These are phyloP conservation scores for Cladorrhinum sp. DNA, from an alignment of 2,329 filamentous ascomycete genomes.

Conservation along the genomic window DNA sequence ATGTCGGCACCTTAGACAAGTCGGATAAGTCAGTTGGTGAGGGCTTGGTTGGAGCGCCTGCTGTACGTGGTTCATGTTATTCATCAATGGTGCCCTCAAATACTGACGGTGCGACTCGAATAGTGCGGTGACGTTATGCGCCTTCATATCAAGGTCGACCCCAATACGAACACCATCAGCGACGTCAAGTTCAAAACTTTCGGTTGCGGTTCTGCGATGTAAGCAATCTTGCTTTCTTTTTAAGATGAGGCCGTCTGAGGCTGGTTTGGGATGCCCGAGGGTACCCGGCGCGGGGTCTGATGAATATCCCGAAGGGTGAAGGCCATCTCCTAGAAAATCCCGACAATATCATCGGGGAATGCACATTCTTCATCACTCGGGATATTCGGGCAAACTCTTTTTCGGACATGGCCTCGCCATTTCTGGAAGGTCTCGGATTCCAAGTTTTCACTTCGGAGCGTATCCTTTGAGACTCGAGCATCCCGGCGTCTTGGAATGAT, in stretches of 20 bases:
- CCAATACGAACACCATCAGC: conserved; percentile 79
- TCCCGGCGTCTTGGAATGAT: not conserved
- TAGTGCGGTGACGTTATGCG: conserved; percentile 81
- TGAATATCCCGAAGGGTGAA: too few relatives aligned
- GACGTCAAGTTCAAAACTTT: conserved; percentile 99
- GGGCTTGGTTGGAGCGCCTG: conserved; percentile 86
- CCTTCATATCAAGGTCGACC: conserved; percentile 88
- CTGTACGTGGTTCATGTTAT: conserved; percentile 54
- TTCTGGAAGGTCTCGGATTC: not conserved
- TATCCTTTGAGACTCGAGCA: not conserved
- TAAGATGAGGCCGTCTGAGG: not conserved
- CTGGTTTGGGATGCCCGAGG: not conserved
- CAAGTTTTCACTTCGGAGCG: not conserved
- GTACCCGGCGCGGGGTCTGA: not conserved
- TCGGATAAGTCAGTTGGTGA: conserved; percentile 80
- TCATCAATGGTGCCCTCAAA: not conserved
- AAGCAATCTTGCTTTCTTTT: conserved; percentile 9
- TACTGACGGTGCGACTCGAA: not conserved
- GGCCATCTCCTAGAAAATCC: too few relatives aligned
- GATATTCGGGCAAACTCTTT: too few relatives aligned
- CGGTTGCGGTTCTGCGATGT: conserved; percentile 87
- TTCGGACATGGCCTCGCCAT: not conserved
- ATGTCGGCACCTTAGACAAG: conserved; percentile 63
- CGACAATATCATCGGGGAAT: too few relatives aligned
- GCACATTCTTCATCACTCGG: not conserved